phyloP scores from a whole-genome alignment of 148 eudicot genomes.

The Cornus florida region DNA sequence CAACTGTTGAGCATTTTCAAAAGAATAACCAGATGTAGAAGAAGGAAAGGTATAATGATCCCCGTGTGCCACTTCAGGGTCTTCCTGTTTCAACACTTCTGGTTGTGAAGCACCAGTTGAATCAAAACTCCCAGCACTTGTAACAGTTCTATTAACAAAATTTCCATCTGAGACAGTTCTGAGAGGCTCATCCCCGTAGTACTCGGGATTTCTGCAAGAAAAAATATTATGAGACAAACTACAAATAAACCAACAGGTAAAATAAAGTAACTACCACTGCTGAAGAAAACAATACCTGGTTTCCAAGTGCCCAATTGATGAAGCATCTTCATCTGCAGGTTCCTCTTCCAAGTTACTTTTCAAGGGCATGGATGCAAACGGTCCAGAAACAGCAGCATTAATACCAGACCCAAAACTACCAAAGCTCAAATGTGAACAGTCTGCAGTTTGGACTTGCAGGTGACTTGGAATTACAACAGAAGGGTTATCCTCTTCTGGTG shows the following conservation, averaged over 20 bases:
- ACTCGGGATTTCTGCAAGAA: slow-evolving; percentile 65
- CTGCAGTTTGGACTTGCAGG: slow-evolving; percentile 71
- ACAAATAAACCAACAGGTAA: neutral
- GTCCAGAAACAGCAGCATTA: slow-evolving; percentile 46
- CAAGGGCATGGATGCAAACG: slow-evolving; percentile 46
- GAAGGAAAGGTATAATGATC: slow-evolving; percentile 75
- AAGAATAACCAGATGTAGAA: slow-evolving; percentile 64
- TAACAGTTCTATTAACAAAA: slow-evolving; percentile 54
- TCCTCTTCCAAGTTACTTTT: slow-evolving; percentile 46
- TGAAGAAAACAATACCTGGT: slow-evolving; percentile 47
- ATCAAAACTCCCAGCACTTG: slow-evolving; percentile 53
- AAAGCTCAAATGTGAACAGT: slow-evolving; percentile 89
- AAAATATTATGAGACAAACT: slow-evolving; percentile 4
- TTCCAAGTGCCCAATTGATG: slow-evolving; percentile 51
- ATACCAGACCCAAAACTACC: slow-evolving; percentile 81
- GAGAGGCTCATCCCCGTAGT: slow-evolving; percentile 72
- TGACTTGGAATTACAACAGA: slow-evolving; percentile 87
- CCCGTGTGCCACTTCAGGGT: slow-evolving; percentile 47
- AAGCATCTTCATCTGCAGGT: slow-evolving; percentile 47
- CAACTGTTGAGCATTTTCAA: slow-evolving; percentile 65
- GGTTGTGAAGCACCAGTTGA: slow-evolving; percentile 61
- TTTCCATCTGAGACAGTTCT: slow-evolving; percentile 57
- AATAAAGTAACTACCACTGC: neutral
- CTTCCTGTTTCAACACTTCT: slow-evolving; percentile 61
- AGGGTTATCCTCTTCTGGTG: slow-evolving; percentile 62